Evolutionary conservation across 2,329 filamentous ascomycete genomes (phyloP), one percentile per base, ranked within the genome.

Genomic region (Ophiostoma ulmi): DNA sequence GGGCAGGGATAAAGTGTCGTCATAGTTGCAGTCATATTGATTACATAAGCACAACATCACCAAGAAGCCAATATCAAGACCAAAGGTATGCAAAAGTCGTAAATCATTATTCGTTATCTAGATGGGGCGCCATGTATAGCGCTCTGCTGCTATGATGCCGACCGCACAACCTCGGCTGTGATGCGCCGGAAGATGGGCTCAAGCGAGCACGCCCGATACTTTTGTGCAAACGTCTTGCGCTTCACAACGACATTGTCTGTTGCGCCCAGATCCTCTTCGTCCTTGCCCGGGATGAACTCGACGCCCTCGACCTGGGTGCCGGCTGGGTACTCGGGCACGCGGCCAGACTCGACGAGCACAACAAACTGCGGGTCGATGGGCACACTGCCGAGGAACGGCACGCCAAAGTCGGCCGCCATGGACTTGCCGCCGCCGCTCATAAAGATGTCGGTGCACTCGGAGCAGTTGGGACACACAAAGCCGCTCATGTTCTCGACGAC

Each of bases 401-500:
- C 92, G 0, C 83, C 83, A 78, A 97, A 95, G 75, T 98, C 93
- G 67, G 87, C 82, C 7, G 94, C 93, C 93, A 99, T 97, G 35
- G 91, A 86, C 78, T 92, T 84, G 8, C 95, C 95, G 3, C 95
- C 95, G 4, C 95, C 95, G 70, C 91, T 94, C 69, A 90, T 93
- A 79, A 99, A 99, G 69, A 98, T 87, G 80, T 98, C 92, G 69
- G 92, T 97, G 80, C 94, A 96, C 78, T 97, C 93, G 68, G 86
- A 87, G 79, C 89, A 91, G 77, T 90, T 87, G 7, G 88, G 88
- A 77, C 92, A 95, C n/a, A 95, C 91, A 76, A 92, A 96, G 2
- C 92, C 92, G 74, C 90, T 90, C 95, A 99, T 98, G 78, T 99
- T 99, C 82, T 99, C 95, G 65, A 99, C 87, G 0, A 99, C 94